phyloP scores from a whole-genome alignment of 2,329 filamentous ascomycete genomes.

The Xylaria sp. region DNA sequence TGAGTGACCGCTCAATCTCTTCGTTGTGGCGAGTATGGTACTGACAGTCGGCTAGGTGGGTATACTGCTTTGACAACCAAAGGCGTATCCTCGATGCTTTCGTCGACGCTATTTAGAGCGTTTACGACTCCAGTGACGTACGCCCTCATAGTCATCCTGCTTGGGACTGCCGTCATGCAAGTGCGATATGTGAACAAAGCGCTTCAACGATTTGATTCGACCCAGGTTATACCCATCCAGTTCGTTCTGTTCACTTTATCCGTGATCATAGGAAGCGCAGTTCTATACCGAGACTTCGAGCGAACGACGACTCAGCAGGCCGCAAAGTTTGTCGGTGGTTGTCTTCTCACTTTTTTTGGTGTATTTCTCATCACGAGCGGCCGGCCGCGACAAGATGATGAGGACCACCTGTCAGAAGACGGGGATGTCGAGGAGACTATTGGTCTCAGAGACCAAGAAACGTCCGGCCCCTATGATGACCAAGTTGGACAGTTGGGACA shows the following conservation, averaged over 20 bases:
- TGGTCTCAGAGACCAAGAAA: slow-evolving; percentile 53
- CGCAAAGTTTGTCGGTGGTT: slow-evolving; percentile 85
- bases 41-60: slow-evolving; percentile 60
- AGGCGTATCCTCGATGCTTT: slow-evolving; percentile 92
- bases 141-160: slow-evolving; percentile 75
- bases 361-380: slow-evolving; percentile 98
- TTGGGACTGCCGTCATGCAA: slow-evolving; percentile 89
- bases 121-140: slow-evolving; percentile 94
- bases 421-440: slow-evolving; percentile 68
- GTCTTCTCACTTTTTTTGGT: slow-evolving; percentile 88
- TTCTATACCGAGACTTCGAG: slow-evolving; percentile 95
- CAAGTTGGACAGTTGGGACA: slow-evolving; percentile 24
- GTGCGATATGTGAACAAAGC: slow-evolving; percentile 92
- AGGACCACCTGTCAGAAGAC: slow-evolving; percentile 59
- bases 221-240: slow-evolving; percentile 95
- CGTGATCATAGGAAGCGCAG: slow-evolving; percentile 90
- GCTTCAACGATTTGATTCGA: slow-evolving; percentile 92
- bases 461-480: slow-evolving; percentile 40
- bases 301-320: slow-evolving; percentile 74
- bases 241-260: slow-evolving; percentile 96
- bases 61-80: slow-evolving; percentile 98
- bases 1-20: slow-evolving; percentile 46
- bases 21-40: slow-evolving; percentile 10
- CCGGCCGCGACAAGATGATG: slow-evolving; percentile 60
- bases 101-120: slow-evolving; percentile 83